A percentile compares a stretch with the other conserved stretches of the same genome.
Conservation (phyloP, 768 basidiomycete genomes). For the Tephrocybe sp. region DNA sequence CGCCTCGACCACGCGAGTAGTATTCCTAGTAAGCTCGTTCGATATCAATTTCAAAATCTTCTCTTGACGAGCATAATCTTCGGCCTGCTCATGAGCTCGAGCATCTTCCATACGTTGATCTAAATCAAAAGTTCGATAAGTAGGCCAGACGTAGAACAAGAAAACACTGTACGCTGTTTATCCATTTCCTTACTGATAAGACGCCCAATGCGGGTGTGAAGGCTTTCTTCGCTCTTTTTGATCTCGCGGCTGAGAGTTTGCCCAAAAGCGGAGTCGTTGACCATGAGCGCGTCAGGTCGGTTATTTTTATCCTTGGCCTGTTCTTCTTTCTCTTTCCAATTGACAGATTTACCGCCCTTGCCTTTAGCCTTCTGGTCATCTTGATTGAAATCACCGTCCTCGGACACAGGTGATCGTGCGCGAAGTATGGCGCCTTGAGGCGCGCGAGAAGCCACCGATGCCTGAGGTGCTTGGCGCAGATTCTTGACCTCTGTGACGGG, state of each 20-base stretch:
- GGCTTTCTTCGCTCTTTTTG: slow-evolving; percentile 75
- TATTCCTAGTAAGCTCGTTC: slow-evolving; percentile 82
- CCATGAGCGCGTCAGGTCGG: slow-evolving; percentile 30
- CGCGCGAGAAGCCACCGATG: slow-evolving; percentile 13
- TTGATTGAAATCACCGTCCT: slow-evolving; percentile 62
- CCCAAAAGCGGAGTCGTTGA: slow-evolving; percentile 54
- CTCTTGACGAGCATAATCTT: slow-evolving; percentile 83
- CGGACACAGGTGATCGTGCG: slow-evolving; percentile 67
- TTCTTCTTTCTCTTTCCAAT: slow-evolving; percentile 45
- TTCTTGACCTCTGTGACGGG: slow-evolving; percentile 20
- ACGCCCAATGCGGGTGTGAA: slow-evolving; percentile 75
- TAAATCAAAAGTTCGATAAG: slow-evolving; percentile 24
- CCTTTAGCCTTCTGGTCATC: slow-evolving; percentile 66
- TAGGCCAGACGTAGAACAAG: neutral
- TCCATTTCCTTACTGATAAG: slow-evolving; percentile 86
- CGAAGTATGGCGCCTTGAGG: slow-evolving; percentile 36
- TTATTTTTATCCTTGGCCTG: slow-evolving; percentile 33
- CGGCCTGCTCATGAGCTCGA: slow-evolving; percentile 71
- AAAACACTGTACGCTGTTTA: slow-evolving; percentile 68
- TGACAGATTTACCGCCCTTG: slow-evolving; percentile 53
- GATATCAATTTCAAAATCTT: slow-evolving; percentile 88
- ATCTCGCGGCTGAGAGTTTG: slow-evolving; percentile 73
- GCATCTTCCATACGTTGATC: slow-evolving; percentile 85
- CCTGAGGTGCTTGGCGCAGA: slow-evolving; percentile 23
- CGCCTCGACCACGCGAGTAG: slow-evolving; percentile 85